phyloP scores from a whole-genome alignment of 2,329 filamentous ascomycete species.

The Aureobasidium vineae region DNA sequence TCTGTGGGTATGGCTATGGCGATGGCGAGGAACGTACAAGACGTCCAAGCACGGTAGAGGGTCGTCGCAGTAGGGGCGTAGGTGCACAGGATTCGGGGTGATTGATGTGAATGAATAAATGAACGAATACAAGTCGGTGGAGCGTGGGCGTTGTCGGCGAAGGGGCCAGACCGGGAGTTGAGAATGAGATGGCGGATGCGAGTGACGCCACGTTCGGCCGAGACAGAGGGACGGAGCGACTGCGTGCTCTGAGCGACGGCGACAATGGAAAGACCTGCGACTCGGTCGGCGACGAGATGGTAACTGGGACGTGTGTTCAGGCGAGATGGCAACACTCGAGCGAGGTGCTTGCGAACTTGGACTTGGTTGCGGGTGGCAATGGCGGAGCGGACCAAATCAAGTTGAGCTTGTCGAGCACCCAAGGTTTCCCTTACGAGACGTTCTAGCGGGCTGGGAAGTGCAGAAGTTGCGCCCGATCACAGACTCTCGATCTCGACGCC shows the following conservation, averaged over 20 bases:
- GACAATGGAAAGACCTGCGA: not conserved
- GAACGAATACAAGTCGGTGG: not conserved
- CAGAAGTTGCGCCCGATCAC: not conserved
- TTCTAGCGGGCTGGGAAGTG: not conserved
- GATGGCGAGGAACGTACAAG: constrained; percentile 12
- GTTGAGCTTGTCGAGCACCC: not conserved
- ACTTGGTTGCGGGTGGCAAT: not conserved
- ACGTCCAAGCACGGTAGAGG: constrained; percentile 5
- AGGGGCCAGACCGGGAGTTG: constrained; percentile 8
- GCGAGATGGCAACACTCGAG: not conserved
- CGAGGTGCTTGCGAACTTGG: not conserved
- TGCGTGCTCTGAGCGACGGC: not conserved
- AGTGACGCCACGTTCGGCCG: constrained; percentile 12
- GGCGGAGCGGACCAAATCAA: not conserved
- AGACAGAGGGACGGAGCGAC: not conserved
- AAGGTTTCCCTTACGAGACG: not conserved
- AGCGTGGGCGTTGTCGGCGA: constrained; percentile 16
- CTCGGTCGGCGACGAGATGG: not conserved
- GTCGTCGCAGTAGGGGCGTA: constrained; percentile 1
- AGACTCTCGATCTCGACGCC: not conserved
- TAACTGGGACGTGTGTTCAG: not conserved
- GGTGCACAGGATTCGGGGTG: not conserved
- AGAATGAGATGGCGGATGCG: not conserved
- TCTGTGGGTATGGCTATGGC: not conserved
- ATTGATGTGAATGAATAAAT: not conserved